A percentile compares a stretch with the other conserved stretches of the same genome.
These are phyloP conservation scores for Neofusicoccum cordaticola DNA, from an alignment of 2,329 filamentous ascomycete genomes.

Conservation along the genomic window DNA sequence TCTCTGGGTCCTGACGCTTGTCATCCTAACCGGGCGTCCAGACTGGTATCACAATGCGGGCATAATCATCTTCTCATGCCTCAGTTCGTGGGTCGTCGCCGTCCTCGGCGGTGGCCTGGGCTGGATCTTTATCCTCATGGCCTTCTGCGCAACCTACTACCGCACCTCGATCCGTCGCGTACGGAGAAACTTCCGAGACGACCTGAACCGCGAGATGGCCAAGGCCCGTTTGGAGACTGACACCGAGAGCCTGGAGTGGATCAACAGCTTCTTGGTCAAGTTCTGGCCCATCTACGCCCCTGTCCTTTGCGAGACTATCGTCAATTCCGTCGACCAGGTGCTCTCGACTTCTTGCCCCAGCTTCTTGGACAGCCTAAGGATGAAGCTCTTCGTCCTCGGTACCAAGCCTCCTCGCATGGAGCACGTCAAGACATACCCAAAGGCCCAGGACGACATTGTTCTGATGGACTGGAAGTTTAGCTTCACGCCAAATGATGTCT, in stretches of 20 bases:
- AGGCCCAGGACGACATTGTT: slow-evolving; percentile 89
- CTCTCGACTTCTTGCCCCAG: slow-evolving; percentile 86
- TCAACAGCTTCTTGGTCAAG: slow-evolving; percentile 96
- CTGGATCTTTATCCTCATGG: slow-evolving; percentile 94
- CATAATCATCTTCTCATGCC: slow-evolving; percentile 89
- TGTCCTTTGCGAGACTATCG: slow-evolving; percentile 85
- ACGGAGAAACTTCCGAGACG: slow-evolving; percentile 92
- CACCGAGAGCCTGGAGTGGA: slow-evolving; percentile 93
- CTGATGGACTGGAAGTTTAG: slow-evolving; percentile 99
- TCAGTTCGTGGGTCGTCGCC: slow-evolving; percentile 86
- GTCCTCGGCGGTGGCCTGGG: slow-evolving; percentile 85
- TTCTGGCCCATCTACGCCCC: slow-evolving; percentile 99
- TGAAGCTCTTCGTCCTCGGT: slow-evolving; percentile 91
- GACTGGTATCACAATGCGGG: slow-evolving; percentile 98
- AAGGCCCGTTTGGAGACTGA: slow-evolving; percentile 87
- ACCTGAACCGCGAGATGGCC: slow-evolving; percentile 83
- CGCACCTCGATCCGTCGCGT: slow-evolving; percentile 91
- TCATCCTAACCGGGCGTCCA: slow-evolving; percentile 32
- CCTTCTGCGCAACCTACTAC: slow-evolving; percentile 90
- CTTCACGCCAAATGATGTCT: slow-evolving; percentile 92
- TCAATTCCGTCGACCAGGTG: slow-evolving; percentile 93
- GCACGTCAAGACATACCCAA: slow-evolving; percentile 97
- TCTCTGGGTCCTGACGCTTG: not conserved
- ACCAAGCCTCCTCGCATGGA: slow-evolving; percentile 95
- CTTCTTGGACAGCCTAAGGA: slow-evolving; percentile 88